A percentile compares a stretch with the other conserved stretches of the same genome.
Conservation (phyloP, 306 rosid species). For the Pterocarpus macrocarpus region DNA sequence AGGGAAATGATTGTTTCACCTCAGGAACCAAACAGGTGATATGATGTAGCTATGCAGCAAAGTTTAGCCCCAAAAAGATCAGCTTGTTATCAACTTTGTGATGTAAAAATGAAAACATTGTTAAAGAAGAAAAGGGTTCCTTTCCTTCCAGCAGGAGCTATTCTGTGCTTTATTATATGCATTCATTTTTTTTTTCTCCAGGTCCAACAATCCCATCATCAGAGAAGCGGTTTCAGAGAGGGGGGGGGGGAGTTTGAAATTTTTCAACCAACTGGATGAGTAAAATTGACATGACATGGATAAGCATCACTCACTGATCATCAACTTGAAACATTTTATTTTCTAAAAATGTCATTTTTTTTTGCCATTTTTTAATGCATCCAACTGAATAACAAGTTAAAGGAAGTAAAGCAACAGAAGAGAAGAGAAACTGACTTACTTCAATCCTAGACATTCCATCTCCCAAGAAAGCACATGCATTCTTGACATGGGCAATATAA, state of each 20-base stretch:
- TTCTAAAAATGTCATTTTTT: neutral
- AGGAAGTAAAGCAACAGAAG: conserved; percentile 14
- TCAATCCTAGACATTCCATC: conserved; percentile 97
- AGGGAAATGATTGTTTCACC: neutral
- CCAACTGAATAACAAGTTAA: neutral
- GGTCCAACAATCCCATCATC: neutral
- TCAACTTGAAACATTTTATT: conserved; percentile 13
- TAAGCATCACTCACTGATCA: conserved; percentile 8
- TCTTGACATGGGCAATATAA: conserved; percentile 95
- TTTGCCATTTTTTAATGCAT: neutral
- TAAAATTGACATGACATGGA: neutral
- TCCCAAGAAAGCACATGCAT: conserved; percentile 97
- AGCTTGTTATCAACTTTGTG: neutral
- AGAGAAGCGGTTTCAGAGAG: neutral
- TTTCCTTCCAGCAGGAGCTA: neutral
- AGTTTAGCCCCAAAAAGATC: neutral
- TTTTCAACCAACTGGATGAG: conserved; percentile 6
- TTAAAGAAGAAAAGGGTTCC: neutral
- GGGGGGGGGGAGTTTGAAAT: neutral
- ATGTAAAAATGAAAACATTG: neutral
- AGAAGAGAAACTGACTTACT: conserved; percentile 54
- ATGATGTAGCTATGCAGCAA: neutral
- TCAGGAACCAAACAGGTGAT: neutral
- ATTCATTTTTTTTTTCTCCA: neutral
- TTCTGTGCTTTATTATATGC: neutral